Conservation (phyloP, 2,329 filamentous ascomycete species). For the Fusarium sublunatum region DNA sequence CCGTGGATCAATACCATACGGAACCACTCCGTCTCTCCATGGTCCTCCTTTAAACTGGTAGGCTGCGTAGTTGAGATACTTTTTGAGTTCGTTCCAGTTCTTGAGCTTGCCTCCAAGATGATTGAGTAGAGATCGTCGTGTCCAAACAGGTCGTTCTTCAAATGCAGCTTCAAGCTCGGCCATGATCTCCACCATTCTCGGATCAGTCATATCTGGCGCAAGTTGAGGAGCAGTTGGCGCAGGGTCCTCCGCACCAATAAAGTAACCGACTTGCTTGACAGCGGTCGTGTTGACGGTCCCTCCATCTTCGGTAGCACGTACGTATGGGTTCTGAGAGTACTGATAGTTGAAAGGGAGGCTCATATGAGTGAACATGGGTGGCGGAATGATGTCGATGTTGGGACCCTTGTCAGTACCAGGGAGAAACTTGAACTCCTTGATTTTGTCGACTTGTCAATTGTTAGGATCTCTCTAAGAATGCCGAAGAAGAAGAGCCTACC, state of each 20-base stretch:
- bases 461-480: slow-evolving; percentile 1
- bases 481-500: slow-evolving; percentile 58
- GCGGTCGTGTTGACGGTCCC: slow-evolving; percentile 68
- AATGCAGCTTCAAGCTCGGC: slow-evolving; percentile 73
- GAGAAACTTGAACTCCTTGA: slow-evolving; percentile 73
- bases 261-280: slow-evolving; percentile 69
- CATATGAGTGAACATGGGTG: slow-evolving; percentile 80
- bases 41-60: slow-evolving; percentile 95
- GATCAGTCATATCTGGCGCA: slow-evolving; percentile 69
- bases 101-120: slow-evolving; percentile 65
- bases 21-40: slow-evolving; percentile 88
- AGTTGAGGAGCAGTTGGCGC: slow-evolving; percentile 70
- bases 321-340: slow-evolving; percentile 87
- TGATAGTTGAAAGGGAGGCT: slow-evolving; percentile 80
- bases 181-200: slow-evolving; percentile 72
- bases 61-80: slow-evolving; percentile 83
- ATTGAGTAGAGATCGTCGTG: slow-evolving; percentile 83
- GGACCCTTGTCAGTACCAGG: slow-evolving; percentile 68
- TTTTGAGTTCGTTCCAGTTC: slow-evolving; percentile 71
- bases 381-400: slow-evolving; percentile 79
- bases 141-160: slow-evolving; percentile 83
- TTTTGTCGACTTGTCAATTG: slow-evolving; percentile 56
- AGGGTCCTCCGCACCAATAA: slow-evolving; percentile 70
- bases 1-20: slow-evolving; percentile 88
- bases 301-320: slow-evolving; percentile 70